These are phyloP conservation scores for Vitis rotundifolia DNA, from an alignment of 164 flowering plant genomes.

Conservation along the genomic window DNA sequence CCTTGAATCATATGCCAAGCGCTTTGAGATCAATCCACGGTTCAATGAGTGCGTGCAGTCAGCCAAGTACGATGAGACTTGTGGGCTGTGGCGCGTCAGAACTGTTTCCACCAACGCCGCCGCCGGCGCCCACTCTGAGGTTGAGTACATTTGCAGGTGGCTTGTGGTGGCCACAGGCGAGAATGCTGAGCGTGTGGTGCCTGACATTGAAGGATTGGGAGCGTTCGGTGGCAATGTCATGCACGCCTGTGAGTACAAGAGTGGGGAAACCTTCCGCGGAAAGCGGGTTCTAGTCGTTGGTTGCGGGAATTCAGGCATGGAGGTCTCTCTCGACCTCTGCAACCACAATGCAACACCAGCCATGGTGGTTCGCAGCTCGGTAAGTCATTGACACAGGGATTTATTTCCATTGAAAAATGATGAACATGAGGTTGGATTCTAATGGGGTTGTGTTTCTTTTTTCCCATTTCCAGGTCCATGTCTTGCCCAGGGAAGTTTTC, in stretches of 20 bases:
- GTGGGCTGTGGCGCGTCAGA: conserved; percentile 62
- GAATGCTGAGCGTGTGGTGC: conserved; percentile 67
- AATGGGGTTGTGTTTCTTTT: not conserved
- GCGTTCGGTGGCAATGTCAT: conserved; percentile 53
- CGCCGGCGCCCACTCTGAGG: conserved; percentile 20
- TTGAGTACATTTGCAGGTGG: conserved; percentile 72
- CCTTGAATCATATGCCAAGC: conserved; percentile 54
- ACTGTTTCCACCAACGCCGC: conserved; percentile 29
- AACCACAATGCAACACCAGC: conserved; percentile 63
- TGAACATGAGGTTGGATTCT: not conserved
- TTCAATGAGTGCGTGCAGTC: conserved; percentile 61
- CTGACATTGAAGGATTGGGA: conserved; percentile 54
- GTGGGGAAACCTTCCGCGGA: conserved; percentile 52
- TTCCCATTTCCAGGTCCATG: conserved; percentile 57
- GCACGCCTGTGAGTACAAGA: conserved; percentile 64
- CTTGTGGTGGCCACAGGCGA: conserved; percentile 82
- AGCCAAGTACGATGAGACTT: conserved; percentile 60
- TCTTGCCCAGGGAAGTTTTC: conserved; percentile 66
- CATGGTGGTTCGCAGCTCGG: conserved; percentile 82
- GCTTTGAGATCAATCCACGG: conserved; percentile 52
- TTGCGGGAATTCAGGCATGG: conserved; percentile 91
- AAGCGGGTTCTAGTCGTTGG: conserved; percentile 75
- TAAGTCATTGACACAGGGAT: conserved; percentile 24
- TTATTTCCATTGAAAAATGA: not conserved
- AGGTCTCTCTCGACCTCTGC: conserved; percentile 74